A percentile compares a stretch with the other conserved stretches of the same genome.
Conservation (phyloP, 2,329 filamentous ascomycete species). For the Pestalotiopsis sp. region DNA sequence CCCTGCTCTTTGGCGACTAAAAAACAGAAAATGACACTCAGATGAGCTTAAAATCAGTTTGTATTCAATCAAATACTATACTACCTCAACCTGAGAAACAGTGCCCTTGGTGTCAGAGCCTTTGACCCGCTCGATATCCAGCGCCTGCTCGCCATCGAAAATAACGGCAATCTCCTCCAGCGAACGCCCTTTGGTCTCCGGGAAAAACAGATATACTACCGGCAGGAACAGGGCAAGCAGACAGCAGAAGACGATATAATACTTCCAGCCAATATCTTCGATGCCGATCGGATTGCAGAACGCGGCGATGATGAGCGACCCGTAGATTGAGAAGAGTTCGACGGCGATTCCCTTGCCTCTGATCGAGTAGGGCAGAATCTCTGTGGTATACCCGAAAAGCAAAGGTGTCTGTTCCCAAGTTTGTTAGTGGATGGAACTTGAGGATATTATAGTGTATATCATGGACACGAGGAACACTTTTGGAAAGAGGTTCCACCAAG, state of each 20-base stretch:
- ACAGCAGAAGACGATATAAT: constrained; percentile 41
- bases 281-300: constrained; percentile 42
- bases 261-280: constrained; percentile 40
- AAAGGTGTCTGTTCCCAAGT: constrained; percentile 38
- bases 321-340: constrained; percentile 27
- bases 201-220: constrained; percentile 38
- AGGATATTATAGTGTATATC: no score
- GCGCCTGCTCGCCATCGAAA: constrained; percentile 23
- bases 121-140: constrained; percentile 22
- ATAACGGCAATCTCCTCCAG: constrained; percentile 33
- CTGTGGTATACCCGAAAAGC: constrained; percentile 44
- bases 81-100: background rate
- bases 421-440: no score
- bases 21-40: background rate
- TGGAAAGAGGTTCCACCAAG: no score
- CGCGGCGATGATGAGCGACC: constrained; percentile 31
- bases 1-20: no score
- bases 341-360: constrained; percentile 38
- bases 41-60: background rate
- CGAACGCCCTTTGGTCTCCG: constrained; percentile 30
- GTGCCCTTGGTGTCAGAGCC: constrained; percentile 13
- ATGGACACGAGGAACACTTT: no score
- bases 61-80: background rate
- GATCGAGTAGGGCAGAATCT: constrained; percentile 41
- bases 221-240: constrained; percentile 31